These are phyloP conservation scores for Annulohypoxylon bovei DNA, from an alignment of 495 filamentous ascomycete genomes.

Conservation along the genomic window DNA sequence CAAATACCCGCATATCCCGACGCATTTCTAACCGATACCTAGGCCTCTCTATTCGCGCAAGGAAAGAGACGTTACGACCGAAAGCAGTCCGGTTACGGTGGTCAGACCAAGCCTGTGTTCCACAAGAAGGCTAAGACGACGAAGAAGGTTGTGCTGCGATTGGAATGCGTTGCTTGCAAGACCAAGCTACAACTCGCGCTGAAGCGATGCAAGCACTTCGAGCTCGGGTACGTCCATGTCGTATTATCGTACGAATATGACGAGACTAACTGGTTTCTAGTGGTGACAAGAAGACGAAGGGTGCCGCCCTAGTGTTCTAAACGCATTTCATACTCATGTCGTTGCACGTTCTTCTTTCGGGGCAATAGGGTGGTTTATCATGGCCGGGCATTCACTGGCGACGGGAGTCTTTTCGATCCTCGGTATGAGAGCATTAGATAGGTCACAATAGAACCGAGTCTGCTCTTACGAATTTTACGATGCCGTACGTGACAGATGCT, in stretches of 20 bases:
- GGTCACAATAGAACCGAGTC: slow-evolving; percentile 41
- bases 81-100: slow-evolving; percentile 99
- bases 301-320: slow-evolving; percentile 99
- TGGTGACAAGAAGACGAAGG: slow-evolving; percentile 99
- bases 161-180: slow-evolving; percentile 98
- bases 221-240: slow-evolving; percentile 81
- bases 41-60: slow-evolving; percentile 84
- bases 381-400: slow-evolving; percentile 44
- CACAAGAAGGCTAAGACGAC: slow-evolving; percentile 99
- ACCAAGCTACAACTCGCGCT: slow-evolving; percentile 96
- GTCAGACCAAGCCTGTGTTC: slow-evolving; percentile 91
- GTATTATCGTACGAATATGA: neutral
- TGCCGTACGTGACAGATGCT: slow-evolving; percentile 28
- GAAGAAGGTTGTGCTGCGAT: slow-evolving; percentile 98
- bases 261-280: slow-evolving; percentile 58
- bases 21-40: slow-evolving; percentile 23
- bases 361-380: slow-evolving; percentile 44
- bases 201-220: slow-evolving; percentile 99
- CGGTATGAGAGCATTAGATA: slow-evolving; percentile 40
- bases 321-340: slow-evolving; percentile 39
- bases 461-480: slow-evolving; percentile 29
- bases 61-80: slow-evolving; percentile 99
- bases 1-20: neutral
- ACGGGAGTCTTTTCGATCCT: slow-evolving; percentile 43
- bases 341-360: slow-evolving; percentile 42